phyloP scores from a whole-genome alignment of 2,329 filamentous ascomycete species.

The Exserohilum turcica region DNA sequence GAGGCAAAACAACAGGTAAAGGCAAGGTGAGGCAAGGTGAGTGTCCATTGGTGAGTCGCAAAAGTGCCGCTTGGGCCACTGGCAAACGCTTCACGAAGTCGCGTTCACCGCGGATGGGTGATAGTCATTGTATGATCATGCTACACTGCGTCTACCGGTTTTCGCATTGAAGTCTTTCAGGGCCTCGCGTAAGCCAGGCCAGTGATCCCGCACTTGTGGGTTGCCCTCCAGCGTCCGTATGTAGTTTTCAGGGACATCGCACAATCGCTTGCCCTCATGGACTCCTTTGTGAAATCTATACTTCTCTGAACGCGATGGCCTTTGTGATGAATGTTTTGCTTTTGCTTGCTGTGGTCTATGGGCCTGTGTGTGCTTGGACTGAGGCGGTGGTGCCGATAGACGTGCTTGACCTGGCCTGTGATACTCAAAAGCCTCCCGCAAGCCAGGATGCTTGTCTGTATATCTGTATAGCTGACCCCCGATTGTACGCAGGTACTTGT shows the following conservation, averaged over 20 bases:
- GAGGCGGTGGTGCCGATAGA: conserved; percentile 2
- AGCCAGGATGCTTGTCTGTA: conserved; percentile 22
- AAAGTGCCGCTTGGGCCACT: conserved; percentile 1
- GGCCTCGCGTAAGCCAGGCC: conserved; percentile 27
- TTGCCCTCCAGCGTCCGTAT: conserved; percentile 28
- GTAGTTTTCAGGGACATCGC: conserved; percentile 28
- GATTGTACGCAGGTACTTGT: conserved; percentile 30
- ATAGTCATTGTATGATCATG: conserved; percentile 2
- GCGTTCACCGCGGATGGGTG: not conserved
- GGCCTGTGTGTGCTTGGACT: conserved; percentile 3
- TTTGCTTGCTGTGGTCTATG: not conserved
- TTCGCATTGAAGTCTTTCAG: conserved; percentile 26
- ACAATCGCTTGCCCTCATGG: conserved; percentile 17
- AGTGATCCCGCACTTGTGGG: conserved; percentile 19
- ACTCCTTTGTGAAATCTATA: conserved; percentile 13
- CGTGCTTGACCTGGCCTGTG: conserved; percentile 26
- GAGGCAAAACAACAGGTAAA: not conserved
- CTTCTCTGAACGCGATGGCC: conserved; percentile 1
- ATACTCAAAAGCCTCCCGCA: conserved; percentile 33
- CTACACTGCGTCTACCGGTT: conserved; percentile 22
- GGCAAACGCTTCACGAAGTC: conserved; percentile 1
- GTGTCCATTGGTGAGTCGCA: not conserved
- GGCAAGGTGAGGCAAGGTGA: not conserved
- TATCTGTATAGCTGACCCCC: conserved; percentile 28
- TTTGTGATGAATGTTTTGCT: not conserved